Evolutionary conservation across 495 filamentous ascomycete genomes (phyloP), one percentile per base, ranked within the genome.

Genomic region (Lasiosphaeriaceae sp.): DNA sequence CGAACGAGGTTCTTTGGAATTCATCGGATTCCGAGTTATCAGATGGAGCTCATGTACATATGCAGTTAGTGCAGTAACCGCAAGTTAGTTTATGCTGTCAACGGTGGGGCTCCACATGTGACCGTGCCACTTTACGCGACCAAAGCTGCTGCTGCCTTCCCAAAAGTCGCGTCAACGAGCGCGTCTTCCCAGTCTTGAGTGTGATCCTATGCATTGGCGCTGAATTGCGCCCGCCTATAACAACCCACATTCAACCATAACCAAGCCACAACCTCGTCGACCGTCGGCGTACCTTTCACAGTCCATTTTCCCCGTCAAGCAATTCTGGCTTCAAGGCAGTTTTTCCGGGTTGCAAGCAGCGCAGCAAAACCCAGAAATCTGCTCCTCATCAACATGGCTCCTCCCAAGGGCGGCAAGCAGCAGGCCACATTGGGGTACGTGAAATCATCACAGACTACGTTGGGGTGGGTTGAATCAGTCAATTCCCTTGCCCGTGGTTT

Each of bases 371-470:
- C 22, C n/a, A 35, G 39, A 29, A 53, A 16, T 29, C 51, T 53
- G 16, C 22, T 53, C 19, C 31, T 52, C 4, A 31, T 26, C 58
- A 75, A 51, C 19, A 81, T 82, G 80, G 64, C 79, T 59, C 75
- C 78, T 16, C 96, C 12, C 14, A 43, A 43, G 14, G 14, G 26
- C 26, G 26, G 26, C 26, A 31, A 47, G 45, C n/a, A 92, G 69
- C 93, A 97, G 79, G 83, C 88, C 64, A 96, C 91, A 9, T 72
- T 97, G 67, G 90, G 90, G 93, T 97, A 96, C 78, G 93, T 95
- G 46, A 86, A 81, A 70, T 77, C 86, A 55, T 79, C 83, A 52
- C 91, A 96, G 75, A 80, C 83, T 63, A 95, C 88, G 54, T 75
- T 96, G 68, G 84, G 89, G 92, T 95, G 83, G 78, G 90, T 86